Conservation (phyloP, 129 eudicot species). For the Lactuca sativa region DNA sequence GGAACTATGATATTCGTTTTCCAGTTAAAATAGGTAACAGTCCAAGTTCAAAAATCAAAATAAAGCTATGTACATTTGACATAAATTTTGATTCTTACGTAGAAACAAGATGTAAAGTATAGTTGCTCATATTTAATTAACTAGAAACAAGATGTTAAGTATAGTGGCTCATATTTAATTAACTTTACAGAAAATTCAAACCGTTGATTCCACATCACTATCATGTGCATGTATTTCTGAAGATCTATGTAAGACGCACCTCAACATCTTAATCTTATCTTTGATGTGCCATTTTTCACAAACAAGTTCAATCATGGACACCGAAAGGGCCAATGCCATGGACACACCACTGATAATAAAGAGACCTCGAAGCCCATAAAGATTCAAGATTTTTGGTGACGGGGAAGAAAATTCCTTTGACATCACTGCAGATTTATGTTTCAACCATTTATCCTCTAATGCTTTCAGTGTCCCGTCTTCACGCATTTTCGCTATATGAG, state of each 20-base stretch:
- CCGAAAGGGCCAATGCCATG: constrained; percentile 7
- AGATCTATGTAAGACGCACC: neutral
- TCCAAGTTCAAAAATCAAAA: neutral
- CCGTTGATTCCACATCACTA: neutral
- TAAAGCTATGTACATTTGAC: neutral
- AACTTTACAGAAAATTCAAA: neutral
- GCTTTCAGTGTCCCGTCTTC: constrained; percentile 37
- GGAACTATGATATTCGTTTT: no score
- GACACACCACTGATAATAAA: constrained; percentile 18
- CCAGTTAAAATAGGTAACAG: no score
- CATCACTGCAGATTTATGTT: neutral
- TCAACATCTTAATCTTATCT: neutral
- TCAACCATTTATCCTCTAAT: constrained; percentile 41
- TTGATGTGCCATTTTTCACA: constrained; percentile 5
- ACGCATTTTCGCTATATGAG: constrained; percentile 35
- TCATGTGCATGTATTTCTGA: neutral
- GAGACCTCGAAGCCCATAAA: constrained; percentile 16
- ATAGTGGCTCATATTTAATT: neutral
- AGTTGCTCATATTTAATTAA: neutral
- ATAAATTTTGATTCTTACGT: neutral
- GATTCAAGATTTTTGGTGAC: neutral
- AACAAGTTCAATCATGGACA: neutral
- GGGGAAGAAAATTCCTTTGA: neutral
- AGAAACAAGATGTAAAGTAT: neutral
- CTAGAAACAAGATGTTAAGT: neutral